Evolutionary conservation across 306 rosid species (phyloP).

Genomic region (Sesbania bispinosa): DNA sequence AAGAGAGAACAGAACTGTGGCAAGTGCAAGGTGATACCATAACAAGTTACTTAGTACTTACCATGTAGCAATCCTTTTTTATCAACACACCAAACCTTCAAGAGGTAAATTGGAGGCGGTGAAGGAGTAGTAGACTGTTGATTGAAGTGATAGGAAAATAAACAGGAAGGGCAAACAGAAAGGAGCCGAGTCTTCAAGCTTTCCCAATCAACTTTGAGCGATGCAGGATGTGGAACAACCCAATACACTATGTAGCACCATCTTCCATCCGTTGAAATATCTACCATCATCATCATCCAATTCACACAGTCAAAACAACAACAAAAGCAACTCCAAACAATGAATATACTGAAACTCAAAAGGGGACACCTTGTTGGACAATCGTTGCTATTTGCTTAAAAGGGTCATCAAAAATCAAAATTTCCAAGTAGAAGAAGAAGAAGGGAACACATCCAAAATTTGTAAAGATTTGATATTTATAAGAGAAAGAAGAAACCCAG

Average conservation of each 20-base stretch:
- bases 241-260: conserved; percentile 80
- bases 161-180: conserved; percentile 64
- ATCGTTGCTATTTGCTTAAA: neutral
- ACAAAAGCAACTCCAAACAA: neutral
- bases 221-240: conserved; percentile 54
- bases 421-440: neutral
- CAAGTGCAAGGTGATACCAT: neutral
- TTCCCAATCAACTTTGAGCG: conserved; percentile 64
- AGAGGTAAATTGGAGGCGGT: conserved; percentile 50
- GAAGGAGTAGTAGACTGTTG: conserved; percentile 36
- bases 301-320: conserved; percentile 6
- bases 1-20: neutral
- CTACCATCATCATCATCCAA: conserved; percentile 41
- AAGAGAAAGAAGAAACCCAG: neutral
- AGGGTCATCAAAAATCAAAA: neutral
- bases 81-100: conserved; percentile 69
- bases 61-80: conserved; percentile 75
- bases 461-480: neutral
- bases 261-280: conserved; percentile 80
- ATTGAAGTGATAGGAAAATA: conserved; percentile 47
- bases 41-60: conserved; percentile 19
- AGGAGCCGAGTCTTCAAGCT: conserved; percentile 60
- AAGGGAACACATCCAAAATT: neutral
- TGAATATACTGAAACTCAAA: neutral
- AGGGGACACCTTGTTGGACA: neutral